phyloP scores from a whole-genome alignment of 352 stramenopile species.

The Phytophthora nicotianae region DNA sequence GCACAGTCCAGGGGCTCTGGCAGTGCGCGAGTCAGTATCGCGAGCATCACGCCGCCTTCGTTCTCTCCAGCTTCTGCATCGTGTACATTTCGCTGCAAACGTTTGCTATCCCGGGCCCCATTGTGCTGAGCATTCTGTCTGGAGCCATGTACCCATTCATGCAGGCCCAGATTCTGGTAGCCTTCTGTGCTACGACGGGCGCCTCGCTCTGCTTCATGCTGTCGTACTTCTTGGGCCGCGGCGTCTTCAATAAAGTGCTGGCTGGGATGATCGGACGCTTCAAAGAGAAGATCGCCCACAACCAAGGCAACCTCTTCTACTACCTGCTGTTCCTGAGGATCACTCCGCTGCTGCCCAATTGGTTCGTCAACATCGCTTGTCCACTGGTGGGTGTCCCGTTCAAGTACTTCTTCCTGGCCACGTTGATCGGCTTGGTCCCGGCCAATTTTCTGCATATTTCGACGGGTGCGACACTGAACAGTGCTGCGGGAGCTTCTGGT shows the following conservation, averaged over 20 bases:
- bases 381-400: conserved; percentile 85
- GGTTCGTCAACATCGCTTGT: conserved; percentile 91
- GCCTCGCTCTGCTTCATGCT: conserved; percentile 86
- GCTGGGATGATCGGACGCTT: conserved; percentile 78
- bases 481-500: conserved; percentile 51
- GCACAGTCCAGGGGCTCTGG: conserved; percentile 80
- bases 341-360: conserved; percentile 88
- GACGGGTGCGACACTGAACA: conserved; percentile 82
- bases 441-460: conserved; percentile 89
- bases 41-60: conserved; percentile 69
- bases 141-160: conserved; percentile 89
- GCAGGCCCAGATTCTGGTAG: conserved; percentile 79
- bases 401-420: conserved; percentile 86
- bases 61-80: conserved; percentile 82
- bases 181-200: conserved; percentile 83
- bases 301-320: conserved; percentile 87
- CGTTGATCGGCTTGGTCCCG: conserved; percentile 78
- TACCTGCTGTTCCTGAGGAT: conserved; percentile 91
- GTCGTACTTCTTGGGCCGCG: conserved; percentile 84
- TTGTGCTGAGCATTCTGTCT: conserved; percentile 87
- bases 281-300: conserved; percentile 84
- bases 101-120: conserved; percentile 88
- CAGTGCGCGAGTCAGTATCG: conserved; percentile 81
- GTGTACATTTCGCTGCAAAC: conserved; percentile 89
- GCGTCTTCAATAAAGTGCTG: conserved; percentile 72